phyloP scores from a whole-genome alignment of 441 rosid species.

The Erodium moschatum region DNA sequence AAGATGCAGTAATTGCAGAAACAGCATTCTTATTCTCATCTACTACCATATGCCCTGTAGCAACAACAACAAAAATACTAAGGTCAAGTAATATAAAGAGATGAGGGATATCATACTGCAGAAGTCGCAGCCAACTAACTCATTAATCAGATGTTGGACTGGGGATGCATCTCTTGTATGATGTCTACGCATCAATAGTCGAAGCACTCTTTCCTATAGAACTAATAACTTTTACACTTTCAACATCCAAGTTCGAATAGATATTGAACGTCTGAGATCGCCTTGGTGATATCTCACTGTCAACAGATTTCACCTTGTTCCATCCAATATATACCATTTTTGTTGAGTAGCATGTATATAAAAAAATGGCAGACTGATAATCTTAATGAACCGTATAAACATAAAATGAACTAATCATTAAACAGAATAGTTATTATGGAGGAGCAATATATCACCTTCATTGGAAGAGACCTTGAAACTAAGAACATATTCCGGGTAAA shows the following conservation, averaged over 20 bases:
- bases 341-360: slow-evolving; percentile 20
- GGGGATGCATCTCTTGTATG: slow-evolving; percentile 33
- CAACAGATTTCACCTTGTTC: slow-evolving; percentile 25
- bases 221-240: slow-evolving; percentile 19
- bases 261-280: slow-evolving; percentile 26
- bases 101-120: slow-evolving; percentile 14
- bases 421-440: background rate
- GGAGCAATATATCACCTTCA: slow-evolving; percentile 63
- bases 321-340: slow-evolving; percentile 34
- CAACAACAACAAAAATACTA: background rate
- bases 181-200: slow-evolving; percentile 30
- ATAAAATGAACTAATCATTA: background rate
- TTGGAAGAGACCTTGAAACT: slow-evolving; percentile 69
- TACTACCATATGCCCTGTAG: slow-evolving; percentile 19
- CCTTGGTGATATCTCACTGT: slow-evolving; percentile 21
- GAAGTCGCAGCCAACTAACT: slow-evolving; percentile 34
- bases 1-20: slow-evolving; percentile 33
- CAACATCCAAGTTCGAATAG: slow-evolving; percentile 21
- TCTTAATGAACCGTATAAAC: slow-evolving; percentile 10
- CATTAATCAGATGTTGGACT: slow-evolving; percentile 38
- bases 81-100: slow-evolving; percentile 4
- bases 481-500: slow-evolving; percentile 80
- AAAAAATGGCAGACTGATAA: background rate
- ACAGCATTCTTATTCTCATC: slow-evolving; percentile 12
- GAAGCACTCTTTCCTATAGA: slow-evolving; percentile 25